These are phyloP conservation scores for Aspergillus chevalieri DNA, from an alignment of 2,329 filamentous ascomycete genomes.

Conservation along the genomic window DNA sequence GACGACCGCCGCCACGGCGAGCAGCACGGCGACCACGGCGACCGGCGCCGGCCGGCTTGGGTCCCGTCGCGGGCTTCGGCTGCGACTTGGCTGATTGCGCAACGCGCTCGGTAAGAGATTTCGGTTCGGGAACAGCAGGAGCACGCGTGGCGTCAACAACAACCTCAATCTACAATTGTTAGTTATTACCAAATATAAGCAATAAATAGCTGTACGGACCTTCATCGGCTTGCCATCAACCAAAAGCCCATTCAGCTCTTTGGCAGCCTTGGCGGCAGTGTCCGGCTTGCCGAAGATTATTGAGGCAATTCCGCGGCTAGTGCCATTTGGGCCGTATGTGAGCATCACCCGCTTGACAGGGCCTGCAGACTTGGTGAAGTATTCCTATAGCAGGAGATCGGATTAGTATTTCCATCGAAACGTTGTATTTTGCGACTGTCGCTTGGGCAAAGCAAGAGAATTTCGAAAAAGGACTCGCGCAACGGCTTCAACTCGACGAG, in stretches of 20 bases:
- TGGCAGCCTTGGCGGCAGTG: constrained; percentile 76
- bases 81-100: constrained; percentile 67
- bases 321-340: constrained; percentile 86
- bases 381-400: constrained; percentile 68
- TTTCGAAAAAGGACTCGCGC: constrained; percentile 16
- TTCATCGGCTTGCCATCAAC: constrained; percentile 89
- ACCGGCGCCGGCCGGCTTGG: constrained; percentile 53
- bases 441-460: constrained; percentile 20
- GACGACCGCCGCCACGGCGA: constrained; percentile 52
- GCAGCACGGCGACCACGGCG: constrained; percentile 36
- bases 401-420: constrained; percentile 40
- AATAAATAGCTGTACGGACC: constrained; percentile 46
- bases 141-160: constrained; percentile 72
- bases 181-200: background rate
- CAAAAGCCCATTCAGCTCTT: constrained; percentile 77
- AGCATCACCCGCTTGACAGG: constrained; percentile 86
- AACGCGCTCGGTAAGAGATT: constrained; percentile 77
- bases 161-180: constrained; percentile 67
- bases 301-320: constrained; percentile 86
- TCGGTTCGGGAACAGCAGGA: constrained; percentile 61
- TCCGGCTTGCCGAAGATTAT: constrained; percentile 78
- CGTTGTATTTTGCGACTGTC: constrained; percentile 16
- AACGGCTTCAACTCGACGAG: constrained; percentile 19
- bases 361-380: constrained; percentile 82
- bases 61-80: constrained; percentile 72